phyloP scores from a whole-genome alignment of 164 flowering plant species.

The Vitis cinerea region DNA sequence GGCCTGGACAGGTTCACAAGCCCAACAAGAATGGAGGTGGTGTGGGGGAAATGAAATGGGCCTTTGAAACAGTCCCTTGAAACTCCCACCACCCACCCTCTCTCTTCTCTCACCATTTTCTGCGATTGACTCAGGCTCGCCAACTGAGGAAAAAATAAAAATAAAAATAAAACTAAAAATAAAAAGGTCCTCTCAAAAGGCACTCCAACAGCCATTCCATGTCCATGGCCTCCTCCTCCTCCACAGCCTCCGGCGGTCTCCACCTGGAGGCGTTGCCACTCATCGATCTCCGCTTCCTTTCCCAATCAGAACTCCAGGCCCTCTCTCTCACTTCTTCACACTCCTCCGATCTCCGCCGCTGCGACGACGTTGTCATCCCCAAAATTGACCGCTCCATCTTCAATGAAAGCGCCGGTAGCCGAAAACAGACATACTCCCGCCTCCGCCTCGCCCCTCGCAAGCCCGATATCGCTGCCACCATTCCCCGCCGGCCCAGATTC shows the following conservation, averaged over 20 bases:
- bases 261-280: constrained; percentile 48
- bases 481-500: constrained; percentile 13
- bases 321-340: constrained; percentile 42
- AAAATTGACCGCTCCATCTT: constrained; percentile 80
- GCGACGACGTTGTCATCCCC: constrained; percentile 58
- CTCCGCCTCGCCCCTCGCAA: constrained; percentile 68
- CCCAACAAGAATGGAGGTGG: too few species aligned
- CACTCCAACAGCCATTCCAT: neutral
- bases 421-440: constrained; percentile 87
- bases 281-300: constrained; percentile 68
- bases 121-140: too few species aligned
- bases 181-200: too few species aligned
- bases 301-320: constrained; percentile 75
- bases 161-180: too few species aligned
- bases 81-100: too few species aligned
- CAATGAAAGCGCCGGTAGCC: constrained; percentile 90
- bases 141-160: too few species aligned
- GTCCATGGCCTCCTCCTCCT: constrained; percentile 42
- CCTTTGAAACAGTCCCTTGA: too few species aligned
- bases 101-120: too few species aligned
- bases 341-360: constrained; percentile 29
- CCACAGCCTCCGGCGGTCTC: constrained; percentile 19
- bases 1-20: too few species aligned
- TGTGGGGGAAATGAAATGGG: too few species aligned
- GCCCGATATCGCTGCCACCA: constrained; percentile 23